Evolutionary conservation across 2,329 filamentous ascomycete genomes (phyloP).

Genomic region (Cercospora zeae-maydis): DNA sequence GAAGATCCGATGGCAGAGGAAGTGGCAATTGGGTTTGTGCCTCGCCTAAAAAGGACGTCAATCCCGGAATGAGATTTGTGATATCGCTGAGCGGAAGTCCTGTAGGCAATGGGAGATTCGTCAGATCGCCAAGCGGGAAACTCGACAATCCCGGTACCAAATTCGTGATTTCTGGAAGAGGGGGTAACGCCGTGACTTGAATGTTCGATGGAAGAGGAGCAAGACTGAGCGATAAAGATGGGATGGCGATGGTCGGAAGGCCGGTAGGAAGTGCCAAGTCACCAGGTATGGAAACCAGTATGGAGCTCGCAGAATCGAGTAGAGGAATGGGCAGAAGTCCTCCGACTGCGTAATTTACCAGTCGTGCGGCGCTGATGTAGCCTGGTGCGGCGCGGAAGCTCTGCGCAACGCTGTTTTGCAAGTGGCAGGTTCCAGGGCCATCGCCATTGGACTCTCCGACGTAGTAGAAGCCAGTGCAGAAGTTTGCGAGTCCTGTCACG

Average conservation of each 20-base stretch:
- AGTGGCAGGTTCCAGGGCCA: constrained; percentile 25
- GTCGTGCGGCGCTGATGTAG: constrained; percentile 21
- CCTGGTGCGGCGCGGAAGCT: constrained; percentile 15
- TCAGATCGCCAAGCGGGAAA: background rate
- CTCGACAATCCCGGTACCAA: background rate
- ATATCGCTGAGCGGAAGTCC: background rate
- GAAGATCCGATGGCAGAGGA: background rate
- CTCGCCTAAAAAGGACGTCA: background rate
- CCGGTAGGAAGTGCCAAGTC: constrained; percentile 8
- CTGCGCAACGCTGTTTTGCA: constrained; percentile 23
- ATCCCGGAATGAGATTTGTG: background rate
- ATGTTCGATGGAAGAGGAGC: constrained; percentile 1
- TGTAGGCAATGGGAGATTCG: background rate
- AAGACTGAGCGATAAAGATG: constrained; percentile 7
- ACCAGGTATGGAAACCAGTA: constrained; percentile 9
- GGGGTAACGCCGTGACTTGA: background rate
- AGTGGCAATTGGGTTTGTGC: background rate
- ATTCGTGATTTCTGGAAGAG: background rate
- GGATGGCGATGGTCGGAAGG: constrained; percentile 10
- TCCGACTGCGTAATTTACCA: constrained; percentile 24
- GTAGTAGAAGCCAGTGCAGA: constrained; percentile 29
- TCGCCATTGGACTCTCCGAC: constrained; percentile 17
- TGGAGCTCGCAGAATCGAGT: background rate
- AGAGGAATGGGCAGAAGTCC: constrained; percentile 6
- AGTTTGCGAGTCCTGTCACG: constrained; percentile 18